These are phyloP conservation scores for Fomitiporia mediterranea DNA, from an alignment of 1,284 basidiomycete genomes.

Conservation along the genomic window DNA sequence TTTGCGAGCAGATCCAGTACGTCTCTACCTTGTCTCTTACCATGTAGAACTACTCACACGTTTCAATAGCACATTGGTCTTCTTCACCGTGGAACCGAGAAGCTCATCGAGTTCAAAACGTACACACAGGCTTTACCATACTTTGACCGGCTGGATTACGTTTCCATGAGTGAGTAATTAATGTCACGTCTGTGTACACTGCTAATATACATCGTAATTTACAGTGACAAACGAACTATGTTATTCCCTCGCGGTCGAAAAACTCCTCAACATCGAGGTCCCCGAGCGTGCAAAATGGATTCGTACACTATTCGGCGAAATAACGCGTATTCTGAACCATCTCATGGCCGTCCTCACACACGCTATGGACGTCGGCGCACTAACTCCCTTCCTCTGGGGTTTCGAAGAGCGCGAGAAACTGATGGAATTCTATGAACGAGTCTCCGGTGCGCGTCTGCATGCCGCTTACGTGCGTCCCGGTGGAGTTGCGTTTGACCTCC, in stretches of 20 bases:
- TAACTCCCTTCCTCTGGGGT: conserved; percentile 99
- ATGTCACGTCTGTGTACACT: neutral
- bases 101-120: conserved; percentile 99
- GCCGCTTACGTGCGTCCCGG: conserved; percentile 98
- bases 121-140: conserved; percentile 98
- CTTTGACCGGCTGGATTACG: conserved; percentile 98
- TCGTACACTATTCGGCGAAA: conserved; percentile 94
- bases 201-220: too few relatives aligned
- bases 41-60: conserved; percentile 4
- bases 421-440: conserved; percentile 99
- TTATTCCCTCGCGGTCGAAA: conserved; percentile 97
- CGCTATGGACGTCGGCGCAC: conserved; percentile 94
- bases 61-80: conserved; percentile 82
- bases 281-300: conserved; percentile 99
- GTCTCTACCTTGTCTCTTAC: conserved; percentile 27
- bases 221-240: conserved; percentile 95
- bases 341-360: conserved; percentile 97
- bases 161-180: conserved; percentile 84
- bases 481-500: conserved; percentile 96
- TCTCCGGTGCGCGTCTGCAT: conserved; percentile 96
- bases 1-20: conserved; percentile 81
- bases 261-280: conserved; percentile 96
- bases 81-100: conserved; percentile 96
- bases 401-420: conserved; percentile 99
- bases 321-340: conserved; percentile 95